Evolutionary conservation across 768 basidiomycete genomes (phyloP).

Genomic region (Amanita jacksonii): DNA sequence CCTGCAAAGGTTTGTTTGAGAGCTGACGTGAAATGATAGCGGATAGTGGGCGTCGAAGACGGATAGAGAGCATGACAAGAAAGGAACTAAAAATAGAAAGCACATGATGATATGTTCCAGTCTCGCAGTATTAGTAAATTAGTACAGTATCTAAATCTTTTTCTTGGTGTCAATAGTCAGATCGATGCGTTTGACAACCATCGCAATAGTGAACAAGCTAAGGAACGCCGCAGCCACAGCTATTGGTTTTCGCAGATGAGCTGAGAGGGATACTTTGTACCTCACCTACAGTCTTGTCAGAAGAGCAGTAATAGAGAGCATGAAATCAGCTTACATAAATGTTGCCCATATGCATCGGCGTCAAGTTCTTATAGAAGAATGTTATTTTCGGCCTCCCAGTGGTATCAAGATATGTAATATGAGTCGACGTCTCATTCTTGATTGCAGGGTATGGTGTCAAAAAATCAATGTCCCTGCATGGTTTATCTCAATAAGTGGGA

Average conservation of each 20-base stretch:
- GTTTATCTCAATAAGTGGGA: background rate
- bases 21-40: no score
- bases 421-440: conserved; percentile 49
- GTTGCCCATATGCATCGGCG: conserved; percentile 66
- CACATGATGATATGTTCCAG: no score
- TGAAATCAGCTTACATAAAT: conserved; percentile 69
- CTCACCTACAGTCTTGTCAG: conserved; percentile 48
- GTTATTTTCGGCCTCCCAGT: conserved; percentile 74
- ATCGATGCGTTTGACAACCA: conserved; percentile 35
- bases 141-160: no score
- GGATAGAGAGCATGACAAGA: no score
- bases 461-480: conserved; percentile 64
- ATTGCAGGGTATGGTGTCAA: conserved; percentile 70
- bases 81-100: no score
- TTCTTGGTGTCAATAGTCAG: conserved; percentile 36
- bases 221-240: conserved; percentile 67
- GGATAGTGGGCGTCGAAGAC: no score
- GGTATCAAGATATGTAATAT: conserved; percentile 88
- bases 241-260: conserved; percentile 83
- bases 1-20: no score
- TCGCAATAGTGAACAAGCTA: conserved; percentile 46
- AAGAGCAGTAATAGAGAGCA: conserved; percentile 3
- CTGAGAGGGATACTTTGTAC: conserved; percentile 71
- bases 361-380: conserved; percentile 64
- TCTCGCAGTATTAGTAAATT: no score